These are phyloP conservation scores for Nicotiana tomentosiformis DNA, from an alignment of 257 asterid genomes.

Conservation along the genomic window DNA sequence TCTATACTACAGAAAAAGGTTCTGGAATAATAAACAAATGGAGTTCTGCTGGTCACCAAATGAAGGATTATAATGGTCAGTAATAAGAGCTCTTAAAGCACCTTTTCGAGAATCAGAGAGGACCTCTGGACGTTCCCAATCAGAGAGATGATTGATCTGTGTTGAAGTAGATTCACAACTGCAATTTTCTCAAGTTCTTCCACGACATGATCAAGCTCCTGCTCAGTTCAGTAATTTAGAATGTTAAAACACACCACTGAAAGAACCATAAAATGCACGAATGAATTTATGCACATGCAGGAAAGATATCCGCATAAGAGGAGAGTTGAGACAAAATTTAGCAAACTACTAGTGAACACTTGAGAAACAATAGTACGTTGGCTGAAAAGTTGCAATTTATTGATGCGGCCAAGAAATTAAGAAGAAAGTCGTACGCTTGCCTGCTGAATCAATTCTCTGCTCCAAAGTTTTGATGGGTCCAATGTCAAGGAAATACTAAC, in stretches of 20 bases:
- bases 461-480: conserved; percentile 96
- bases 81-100: background rate
- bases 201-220: conserved; percentile 70
- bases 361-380: background rate
- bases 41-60: background rate
- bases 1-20: background rate
- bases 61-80: background rate
- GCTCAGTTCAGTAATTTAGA: background rate
- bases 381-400: background rate
- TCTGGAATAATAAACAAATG: background rate
- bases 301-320: background rate
- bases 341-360: background rate
- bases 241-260: background rate
- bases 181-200: conserved; percentile 73
- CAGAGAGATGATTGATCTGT: conserved; percentile 67
- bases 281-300: background rate
- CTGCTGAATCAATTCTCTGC: conserved; percentile 93
- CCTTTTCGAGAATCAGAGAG: conserved; percentile 67
- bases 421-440: conserved; percentile 45
- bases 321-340: background rate
- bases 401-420: background rate
- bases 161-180: conserved; percentile 62
- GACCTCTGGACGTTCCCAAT: conserved; percentile 75
- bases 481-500: conserved; percentile 86
- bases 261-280: background rate